Evolutionary conservation across 1,139 yeast genomes (phyloP).

Genomic region (Diutina pseudorugosa): DNA sequence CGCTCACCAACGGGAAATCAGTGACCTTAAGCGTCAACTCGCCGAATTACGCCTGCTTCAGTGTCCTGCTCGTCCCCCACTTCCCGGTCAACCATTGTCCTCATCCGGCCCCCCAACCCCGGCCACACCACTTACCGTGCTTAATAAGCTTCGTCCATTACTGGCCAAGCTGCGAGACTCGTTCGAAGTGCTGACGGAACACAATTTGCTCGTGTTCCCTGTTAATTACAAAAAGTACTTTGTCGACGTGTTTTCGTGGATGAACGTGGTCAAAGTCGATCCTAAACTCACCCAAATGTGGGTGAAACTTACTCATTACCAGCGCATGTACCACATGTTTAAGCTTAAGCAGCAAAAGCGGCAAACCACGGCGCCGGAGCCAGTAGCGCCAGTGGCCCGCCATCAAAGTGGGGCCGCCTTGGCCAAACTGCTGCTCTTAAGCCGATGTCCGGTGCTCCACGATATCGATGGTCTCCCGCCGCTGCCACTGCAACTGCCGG

Average conservation of each 20-base stretch:
- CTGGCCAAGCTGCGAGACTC: conserved; percentile 5
- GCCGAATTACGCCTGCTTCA: neutral
- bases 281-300: conserved; percentile 31
- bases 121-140: conserved; percentile 10
- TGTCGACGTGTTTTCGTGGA: conserved; percentile 25
- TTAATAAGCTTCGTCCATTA: conserved; percentile 11
- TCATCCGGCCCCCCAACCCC: neutral
- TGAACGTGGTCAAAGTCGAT: conserved; percentile 27
- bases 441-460: neutral
- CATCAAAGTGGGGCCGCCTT: neutral
- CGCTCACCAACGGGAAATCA: neutral
- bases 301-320: conserved; percentile 29
- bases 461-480: neutral
- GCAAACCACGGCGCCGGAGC: neutral
- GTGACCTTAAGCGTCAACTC: conserved; percentile 14
- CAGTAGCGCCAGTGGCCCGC: neutral
- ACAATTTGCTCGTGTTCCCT: conserved; percentile 7
- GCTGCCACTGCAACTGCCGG: neutral
- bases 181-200: conserved; percentile 12
- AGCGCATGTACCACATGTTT: conserved; percentile 28
- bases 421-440: neutral
- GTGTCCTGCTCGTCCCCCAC: neutral
- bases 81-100: too few species aligned
- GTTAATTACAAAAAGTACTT: conserved; percentile 3
- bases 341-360: conserved; percentile 15